phyloP scores from a whole-genome alignment of 176 grass and related monocot genomes.

The Oryza australiensis region DNA sequence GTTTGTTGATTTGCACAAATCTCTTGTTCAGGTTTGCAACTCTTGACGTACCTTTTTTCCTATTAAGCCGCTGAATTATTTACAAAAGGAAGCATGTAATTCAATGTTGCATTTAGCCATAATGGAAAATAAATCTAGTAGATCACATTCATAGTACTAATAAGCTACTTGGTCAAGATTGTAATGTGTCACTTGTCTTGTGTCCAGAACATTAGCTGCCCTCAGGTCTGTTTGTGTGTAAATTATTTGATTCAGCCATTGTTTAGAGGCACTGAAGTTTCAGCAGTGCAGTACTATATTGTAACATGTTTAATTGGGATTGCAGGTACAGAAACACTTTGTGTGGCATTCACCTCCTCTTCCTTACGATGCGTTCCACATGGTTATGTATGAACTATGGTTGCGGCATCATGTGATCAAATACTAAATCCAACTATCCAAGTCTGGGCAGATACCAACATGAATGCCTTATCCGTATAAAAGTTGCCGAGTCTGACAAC shows the following conservation, averaged over 20 bases:
- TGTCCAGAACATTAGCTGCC: not conserved
- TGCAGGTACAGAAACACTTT: constrained; percentile 93
- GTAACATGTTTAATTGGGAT: constrained; percentile 36
- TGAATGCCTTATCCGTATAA: constrained; percentile 1
- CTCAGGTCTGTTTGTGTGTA: not conserved
- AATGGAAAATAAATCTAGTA: not conserved
- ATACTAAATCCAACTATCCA: constrained; percentile 39
- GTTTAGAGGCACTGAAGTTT: not conserved
- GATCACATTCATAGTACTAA: not conserved
- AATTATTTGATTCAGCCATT: not conserved
- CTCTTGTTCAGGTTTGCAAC: constrained; percentile 59
- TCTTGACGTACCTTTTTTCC: constrained; percentile 8
- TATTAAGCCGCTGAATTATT: not conserved
- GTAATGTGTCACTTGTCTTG: not conserved
- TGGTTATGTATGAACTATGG: constrained; percentile 98
- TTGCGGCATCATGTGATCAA: constrained; percentile 88
- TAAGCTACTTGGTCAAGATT: constrained; percentile 15
- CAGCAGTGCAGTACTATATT: not conserved
- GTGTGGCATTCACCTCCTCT: constrained; percentile 92
- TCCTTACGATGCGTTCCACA: constrained; percentile 88
- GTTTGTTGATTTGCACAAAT: constrained; percentile 74
- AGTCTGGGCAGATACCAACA: constrained; percentile 18
- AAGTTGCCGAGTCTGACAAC: not conserved
- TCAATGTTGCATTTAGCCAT: constrained; percentile 5
- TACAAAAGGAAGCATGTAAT: not conserved